Evolutionary conservation across 495 filamentous ascomycete genomes (phyloP).

Genomic region (Immersiella caudata): DNA sequence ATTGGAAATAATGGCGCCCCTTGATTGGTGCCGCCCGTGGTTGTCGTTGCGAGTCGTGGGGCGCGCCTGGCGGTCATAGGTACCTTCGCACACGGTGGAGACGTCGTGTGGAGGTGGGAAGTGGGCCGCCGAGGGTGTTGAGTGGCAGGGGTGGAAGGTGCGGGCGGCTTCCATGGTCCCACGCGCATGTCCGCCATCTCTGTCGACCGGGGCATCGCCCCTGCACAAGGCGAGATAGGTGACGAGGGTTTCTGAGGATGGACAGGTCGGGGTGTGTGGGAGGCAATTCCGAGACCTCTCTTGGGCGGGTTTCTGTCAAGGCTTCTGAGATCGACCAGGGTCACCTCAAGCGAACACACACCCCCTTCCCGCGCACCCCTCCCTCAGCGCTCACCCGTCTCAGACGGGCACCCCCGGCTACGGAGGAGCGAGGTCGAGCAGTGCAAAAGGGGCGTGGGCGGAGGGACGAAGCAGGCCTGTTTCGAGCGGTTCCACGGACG

Average conservation of each 20-base stretch:
- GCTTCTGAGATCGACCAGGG: slow-evolving; percentile 23
- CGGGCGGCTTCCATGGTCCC: slow-evolving; percentile 23
- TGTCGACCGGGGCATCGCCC: slow-evolving; percentile 22
- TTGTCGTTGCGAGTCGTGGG: background rate
- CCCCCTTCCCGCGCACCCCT: background rate
- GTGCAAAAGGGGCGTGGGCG: slow-evolving; percentile 3
- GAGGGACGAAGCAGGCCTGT: slow-evolving; percentile 5
- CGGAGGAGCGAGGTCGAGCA: slow-evolving; percentile 7
- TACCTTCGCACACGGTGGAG: slow-evolving; percentile 16
- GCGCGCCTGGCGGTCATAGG: slow-evolving; percentile 8
- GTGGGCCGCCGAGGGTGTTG: background rate
- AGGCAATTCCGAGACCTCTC: slow-evolving; percentile 25
- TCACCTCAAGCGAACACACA: slow-evolving; percentile 12
- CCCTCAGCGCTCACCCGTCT: background rate
- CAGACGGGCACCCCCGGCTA: background rate
- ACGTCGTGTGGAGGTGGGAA: slow-evolving; percentile 4
- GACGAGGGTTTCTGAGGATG: slow-evolving; percentile 1
- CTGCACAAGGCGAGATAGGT: slow-evolving; percentile 20
- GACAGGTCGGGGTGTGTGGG: slow-evolving; percentile 17
- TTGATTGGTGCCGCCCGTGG: background rate
- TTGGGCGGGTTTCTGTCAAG: slow-evolving; percentile 18
- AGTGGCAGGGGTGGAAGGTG: slow-evolving; percentile 4
- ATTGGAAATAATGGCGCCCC: slow-evolving; percentile 11
- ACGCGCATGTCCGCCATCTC: slow-evolving; percentile 31
- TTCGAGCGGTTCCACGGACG: slow-evolving; percentile 22